These are phyloP conservation scores for Raffaelea ambrosiae DNA, from an alignment of 2,329 filamentous ascomycete genomes.

Conservation along the genomic window DNA sequence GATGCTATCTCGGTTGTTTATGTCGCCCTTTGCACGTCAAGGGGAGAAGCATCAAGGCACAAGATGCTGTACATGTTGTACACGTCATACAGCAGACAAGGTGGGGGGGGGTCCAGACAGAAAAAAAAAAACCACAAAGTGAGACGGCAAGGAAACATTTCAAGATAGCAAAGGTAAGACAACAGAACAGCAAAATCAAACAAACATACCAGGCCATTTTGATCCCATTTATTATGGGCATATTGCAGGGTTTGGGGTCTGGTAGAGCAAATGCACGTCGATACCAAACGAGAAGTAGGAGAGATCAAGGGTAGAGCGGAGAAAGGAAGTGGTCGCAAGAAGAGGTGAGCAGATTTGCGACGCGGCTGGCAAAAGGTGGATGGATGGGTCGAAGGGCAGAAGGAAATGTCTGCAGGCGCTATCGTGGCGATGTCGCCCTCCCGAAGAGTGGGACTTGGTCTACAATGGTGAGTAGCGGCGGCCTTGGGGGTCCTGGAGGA, in stretches of 20 bases:
- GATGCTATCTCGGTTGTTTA: too few species aligned
- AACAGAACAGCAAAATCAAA: background rate
- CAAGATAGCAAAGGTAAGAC: background rate
- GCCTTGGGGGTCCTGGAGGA: too few species aligned
- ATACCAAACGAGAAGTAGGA: background rate
- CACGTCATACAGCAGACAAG: background rate
- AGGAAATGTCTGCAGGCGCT: too few species aligned
- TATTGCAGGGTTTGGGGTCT: conserved; percentile 23
- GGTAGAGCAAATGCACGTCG: background rate
- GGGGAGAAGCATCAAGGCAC: background rate
- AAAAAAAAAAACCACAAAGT: background rate
- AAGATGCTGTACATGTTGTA: background rate
- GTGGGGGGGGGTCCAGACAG: background rate
- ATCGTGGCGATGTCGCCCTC: too few species aligned
- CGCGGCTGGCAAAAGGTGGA: background rate
- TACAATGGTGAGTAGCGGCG: too few species aligned
- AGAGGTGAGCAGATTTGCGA: background rate
- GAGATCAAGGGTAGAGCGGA: too few species aligned
- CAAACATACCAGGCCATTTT: conserved; percentile 64
- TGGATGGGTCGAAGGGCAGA: background rate
- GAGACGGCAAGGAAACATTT: background rate
- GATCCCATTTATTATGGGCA: conserved; percentile 62
- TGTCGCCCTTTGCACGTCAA: too few species aligned
- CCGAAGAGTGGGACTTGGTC: too few species aligned
- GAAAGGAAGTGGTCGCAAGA: background rate